Conservation (phyloP, 768 basidiomycete species). For the Macrolepiota albuminosa region DNA sequence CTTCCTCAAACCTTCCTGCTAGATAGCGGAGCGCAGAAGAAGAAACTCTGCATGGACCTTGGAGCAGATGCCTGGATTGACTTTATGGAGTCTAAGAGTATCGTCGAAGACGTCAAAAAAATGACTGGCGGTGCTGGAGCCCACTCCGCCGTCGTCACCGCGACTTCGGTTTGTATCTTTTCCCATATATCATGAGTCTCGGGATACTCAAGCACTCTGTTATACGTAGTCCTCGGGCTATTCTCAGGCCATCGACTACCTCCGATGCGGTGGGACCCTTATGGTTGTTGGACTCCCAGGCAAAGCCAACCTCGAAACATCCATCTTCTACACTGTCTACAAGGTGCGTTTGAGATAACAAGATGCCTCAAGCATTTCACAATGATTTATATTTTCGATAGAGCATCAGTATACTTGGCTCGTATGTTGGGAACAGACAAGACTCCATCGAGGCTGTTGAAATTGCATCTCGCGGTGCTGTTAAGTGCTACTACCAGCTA, state of each 20-base stretch:
- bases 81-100: slow-evolving; percentile 62
- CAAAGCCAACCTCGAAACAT: slow-evolving; percentile 50
- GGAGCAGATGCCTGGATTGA: slow-evolving; percentile 73
- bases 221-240: slow-evolving; percentile 31
- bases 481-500: slow-evolving; percentile 51
- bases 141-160: slow-evolving; percentile 62
- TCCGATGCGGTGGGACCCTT: slow-evolving; percentile 65
- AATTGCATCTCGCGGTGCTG: slow-evolving; percentile 66
- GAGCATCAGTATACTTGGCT: slow-evolving; percentile 53
- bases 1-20: background rate
- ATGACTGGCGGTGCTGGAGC: slow-evolving; percentile 67
- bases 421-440: slow-evolving; percentile 68
- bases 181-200: background rate
- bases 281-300: slow-evolving; percentile 80
- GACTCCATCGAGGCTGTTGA: slow-evolving; percentile 78
- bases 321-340: slow-evolving; percentile 69
- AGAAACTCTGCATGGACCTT: slow-evolving; percentile 10
- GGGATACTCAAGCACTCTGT: background rate
- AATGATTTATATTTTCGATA: slow-evolving; percentile 22
- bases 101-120: slow-evolving; percentile 59
- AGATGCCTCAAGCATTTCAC: slow-evolving; percentile 5
- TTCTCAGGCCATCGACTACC: slow-evolving; percentile 65
- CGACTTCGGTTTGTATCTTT: slow-evolving; percentile 35
- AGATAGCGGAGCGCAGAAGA: background rate
- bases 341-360: slow-evolving; percentile 32